Evolutionary conservation across 78 protist genomes (phyloP).

Genomic region (Tieghemostelium lacteum): DNA sequence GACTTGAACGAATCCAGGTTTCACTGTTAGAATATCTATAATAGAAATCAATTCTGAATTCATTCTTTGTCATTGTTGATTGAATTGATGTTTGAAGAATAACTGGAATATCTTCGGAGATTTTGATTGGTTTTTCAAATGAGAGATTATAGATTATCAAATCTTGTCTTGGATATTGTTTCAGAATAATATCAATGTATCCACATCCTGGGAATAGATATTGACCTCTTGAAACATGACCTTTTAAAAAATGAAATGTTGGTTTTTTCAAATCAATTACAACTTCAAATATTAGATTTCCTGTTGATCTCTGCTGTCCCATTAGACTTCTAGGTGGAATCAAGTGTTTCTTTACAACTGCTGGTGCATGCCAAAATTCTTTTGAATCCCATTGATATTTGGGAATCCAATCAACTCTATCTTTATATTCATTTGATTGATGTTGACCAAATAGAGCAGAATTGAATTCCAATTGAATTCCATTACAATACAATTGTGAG

Average conservation of each 20-base stretch:
- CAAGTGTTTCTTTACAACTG: neutral
- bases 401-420: neutral
- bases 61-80: conserved; percentile 7
- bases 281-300: neutral
- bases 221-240: conserved; percentile 40
- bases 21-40: conserved; percentile 16
- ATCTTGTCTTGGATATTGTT: conserved; percentile 3
- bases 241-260: conserved; percentile 10
- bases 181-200: conserved; percentile 37
- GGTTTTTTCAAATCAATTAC: neutral
- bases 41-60: conserved; percentile 22
- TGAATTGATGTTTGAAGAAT: conserved; percentile 18
- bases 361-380: conserved; percentile 40
- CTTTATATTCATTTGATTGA: neutral
- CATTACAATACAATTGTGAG: conserved; percentile 29
- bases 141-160: neutral
- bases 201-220: conserved; percentile 77
- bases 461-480: conserved; percentile 27
- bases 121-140: conserved; percentile 40
- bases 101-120: conserved; percentile 1
- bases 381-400: conserved; percentile 60
- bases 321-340: conserved; percentile 12
- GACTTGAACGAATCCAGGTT: conserved; percentile 20
- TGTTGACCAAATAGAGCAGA: no score
- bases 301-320: neutral